phyloP scores from a whole-genome alignment of 176 grass and related monocot genomes.

The Urochloa ruziziensis region DNA sequence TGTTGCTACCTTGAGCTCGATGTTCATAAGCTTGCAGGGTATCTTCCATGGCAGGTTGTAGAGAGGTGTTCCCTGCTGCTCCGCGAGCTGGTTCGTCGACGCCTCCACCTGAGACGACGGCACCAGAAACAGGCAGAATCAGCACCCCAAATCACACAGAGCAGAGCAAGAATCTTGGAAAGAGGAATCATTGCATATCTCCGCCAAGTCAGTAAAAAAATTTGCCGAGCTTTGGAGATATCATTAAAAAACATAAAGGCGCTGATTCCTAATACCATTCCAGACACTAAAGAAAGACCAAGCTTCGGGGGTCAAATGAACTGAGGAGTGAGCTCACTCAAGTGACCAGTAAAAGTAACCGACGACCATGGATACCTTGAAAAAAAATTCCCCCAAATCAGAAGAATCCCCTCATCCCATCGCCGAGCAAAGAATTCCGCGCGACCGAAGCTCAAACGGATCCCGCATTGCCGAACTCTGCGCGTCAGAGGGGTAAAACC shows the following conservation, averaged over 20 bases:
- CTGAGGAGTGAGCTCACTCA: not conserved
- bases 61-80: constrained; percentile 60
- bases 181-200: constrained; percentile 35
- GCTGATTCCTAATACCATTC: constrained; percentile 15
- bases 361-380: not conserved
- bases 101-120: constrained; percentile 70
- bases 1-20: constrained; percentile 70
- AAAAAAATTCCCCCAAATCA: not conserved
- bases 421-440: not conserved
- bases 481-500: not conserved
- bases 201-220: constrained; percentile 5
- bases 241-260: constrained; percentile 43
- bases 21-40: constrained; percentile 75
- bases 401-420: not conserved
- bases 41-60: constrained; percentile 95
- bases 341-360: constrained; percentile 9
- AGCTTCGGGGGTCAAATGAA: constrained; percentile 23
- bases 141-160: not conserved
- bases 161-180: constrained; percentile 4
- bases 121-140: constrained; percentile 18
- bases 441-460: not conserved
- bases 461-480: not conserved
- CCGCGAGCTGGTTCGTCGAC: constrained; percentile 70
- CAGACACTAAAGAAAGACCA: constrained; percentile 48
- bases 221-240: constrained; percentile 12